Evolutionary conservation across 257 asterid species (phyloP).

Genomic region (Linderniella brevidens): DNA sequence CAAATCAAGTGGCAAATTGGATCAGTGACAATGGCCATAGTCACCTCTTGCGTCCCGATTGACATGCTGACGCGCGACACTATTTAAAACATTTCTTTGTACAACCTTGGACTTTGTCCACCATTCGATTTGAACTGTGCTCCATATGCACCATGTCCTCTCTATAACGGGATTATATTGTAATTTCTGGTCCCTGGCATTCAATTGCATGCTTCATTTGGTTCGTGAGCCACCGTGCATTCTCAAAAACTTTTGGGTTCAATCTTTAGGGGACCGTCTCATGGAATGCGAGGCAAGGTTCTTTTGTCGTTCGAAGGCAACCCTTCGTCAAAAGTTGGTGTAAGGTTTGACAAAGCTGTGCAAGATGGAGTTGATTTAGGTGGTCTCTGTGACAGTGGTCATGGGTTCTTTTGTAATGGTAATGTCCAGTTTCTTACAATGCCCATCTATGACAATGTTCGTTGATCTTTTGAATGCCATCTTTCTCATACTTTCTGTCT

Average conservation of each 20-base stretch:
- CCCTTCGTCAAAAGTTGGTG: constrained; percentile 71
- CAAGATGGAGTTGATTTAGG: constrained; percentile 88
- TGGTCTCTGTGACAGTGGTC: constrained; percentile 64
- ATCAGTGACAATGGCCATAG: no score
- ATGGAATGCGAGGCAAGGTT: constrained; percentile 77
- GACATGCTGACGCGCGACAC: no score
- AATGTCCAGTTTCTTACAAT: constrained; percentile 15
- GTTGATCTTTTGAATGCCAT: constrained; percentile 1
- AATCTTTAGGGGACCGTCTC: constrained; percentile 62
- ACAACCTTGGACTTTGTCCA: no score
- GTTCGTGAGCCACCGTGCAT: no score
- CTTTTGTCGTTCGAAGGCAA: constrained; percentile 68
- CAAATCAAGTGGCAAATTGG: no score
- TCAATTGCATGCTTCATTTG: no score
- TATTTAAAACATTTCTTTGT: no score
- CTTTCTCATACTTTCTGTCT: constrained; percentile 8
- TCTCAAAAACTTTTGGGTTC: constrained; percentile 1
- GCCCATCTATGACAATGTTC: constrained; percentile 7
- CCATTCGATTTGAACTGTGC: no score
- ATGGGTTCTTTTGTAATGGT: constrained; percentile 97
- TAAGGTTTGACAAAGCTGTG: constrained; percentile 63
- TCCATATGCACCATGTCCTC: no score
- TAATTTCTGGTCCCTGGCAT: no score
- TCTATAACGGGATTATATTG: no score
- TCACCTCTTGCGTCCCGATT: no score